Evolutionary conservation across 139 green algal genomes (phyloP).

Genomic region (Trebouxia sp.): DNA sequence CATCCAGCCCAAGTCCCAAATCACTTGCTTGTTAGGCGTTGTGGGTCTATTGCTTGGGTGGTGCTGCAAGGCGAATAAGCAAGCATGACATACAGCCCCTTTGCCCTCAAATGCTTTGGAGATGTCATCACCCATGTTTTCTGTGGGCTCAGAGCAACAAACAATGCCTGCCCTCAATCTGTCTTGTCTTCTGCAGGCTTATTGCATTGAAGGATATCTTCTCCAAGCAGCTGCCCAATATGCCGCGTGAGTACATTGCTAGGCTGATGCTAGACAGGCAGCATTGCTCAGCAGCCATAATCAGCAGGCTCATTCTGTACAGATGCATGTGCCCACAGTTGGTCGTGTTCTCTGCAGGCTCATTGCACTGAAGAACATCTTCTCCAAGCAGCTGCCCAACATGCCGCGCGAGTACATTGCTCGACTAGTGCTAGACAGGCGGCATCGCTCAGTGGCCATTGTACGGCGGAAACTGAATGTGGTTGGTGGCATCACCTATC

Average conservation of each 20-base stretch:
- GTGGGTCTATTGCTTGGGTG: too few relatives aligned
- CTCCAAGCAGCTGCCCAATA: slow-evolving; percentile 96
- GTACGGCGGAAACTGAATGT: slow-evolving; percentile 51
- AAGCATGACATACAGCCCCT: too few relatives aligned
- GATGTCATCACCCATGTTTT: too few relatives aligned
- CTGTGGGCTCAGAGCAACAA: too few relatives aligned
- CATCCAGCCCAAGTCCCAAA: too few relatives aligned
- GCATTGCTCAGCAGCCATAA: slow-evolving; percentile 77
- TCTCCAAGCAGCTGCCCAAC: slow-evolving; percentile 95
- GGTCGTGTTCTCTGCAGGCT: slow-evolving; percentile 44
- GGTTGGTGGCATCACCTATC: slow-evolving; percentile 95
- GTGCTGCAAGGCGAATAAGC: too few relatives aligned
- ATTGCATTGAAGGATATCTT: slow-evolving; percentile 95
- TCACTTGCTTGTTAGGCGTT: too few relatives aligned
- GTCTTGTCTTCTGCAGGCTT: slow-evolving; percentile 41
- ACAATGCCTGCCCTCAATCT: not conserved
- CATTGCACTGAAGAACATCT: slow-evolving; percentile 94
- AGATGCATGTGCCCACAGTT: not conserved
- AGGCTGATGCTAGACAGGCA: slow-evolving; percentile 87
- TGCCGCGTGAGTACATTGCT: slow-evolving; percentile 98
- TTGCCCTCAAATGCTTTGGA: too few relatives aligned
- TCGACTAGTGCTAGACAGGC: slow-evolving; percentile 88
- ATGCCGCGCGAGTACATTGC: slow-evolving; percentile 99
- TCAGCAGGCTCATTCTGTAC: slow-evolving; percentile 24
- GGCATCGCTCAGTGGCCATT: slow-evolving; percentile 78